Percentiles rank a stretch among this genome's conserved stretches.
phyloP scores from a whole-genome alignment of 768 basidiomycete species.

The Mycena filopes region DNA sequence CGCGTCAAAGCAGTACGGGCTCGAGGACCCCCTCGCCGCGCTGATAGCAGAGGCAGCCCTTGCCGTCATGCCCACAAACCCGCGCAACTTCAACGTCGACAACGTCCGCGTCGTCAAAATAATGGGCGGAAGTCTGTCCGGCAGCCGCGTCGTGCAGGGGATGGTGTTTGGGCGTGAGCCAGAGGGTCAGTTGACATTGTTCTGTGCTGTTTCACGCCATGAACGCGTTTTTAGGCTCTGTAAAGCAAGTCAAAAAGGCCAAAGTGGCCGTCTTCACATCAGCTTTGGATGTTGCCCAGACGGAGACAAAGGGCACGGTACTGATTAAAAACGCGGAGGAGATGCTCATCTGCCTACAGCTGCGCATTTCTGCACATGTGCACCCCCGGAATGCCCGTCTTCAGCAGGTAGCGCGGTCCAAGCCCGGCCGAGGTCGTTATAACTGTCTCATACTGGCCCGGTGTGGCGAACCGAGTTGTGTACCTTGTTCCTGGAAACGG shows the following conservation, averaged over 20 bases:
- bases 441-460: no score
- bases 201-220: background rate
- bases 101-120: conserved; percentile 99
- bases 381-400: no score
- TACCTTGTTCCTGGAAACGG: no score
- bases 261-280: conserved; percentile 98
- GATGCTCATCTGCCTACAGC: conserved; percentile 49
- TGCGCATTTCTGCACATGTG: no score
- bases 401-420: no score
- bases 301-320: conserved; percentile 99
- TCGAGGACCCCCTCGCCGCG: conserved; percentile 81
- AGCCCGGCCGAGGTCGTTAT: no score
- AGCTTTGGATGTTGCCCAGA: conserved; percentile 92
- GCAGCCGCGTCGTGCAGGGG: conserved; percentile 90
- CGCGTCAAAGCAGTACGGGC: conserved; percentile 97
- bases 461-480: no score
- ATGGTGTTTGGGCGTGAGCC: conserved; percentile 99
- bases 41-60: conserved; percentile 95
- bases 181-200: conserved; percentile 72
- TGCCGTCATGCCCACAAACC: conserved; percentile 89
- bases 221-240: conserved; percentile 61
- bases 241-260: conserved; percentile 85
- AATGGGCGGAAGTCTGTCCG: conserved; percentile 90
- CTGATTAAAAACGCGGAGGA: conserved; percentile 95
- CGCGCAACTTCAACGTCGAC: conserved; percentile 96